Evolutionary conservation across 345 rosid genomes (phyloP).

Genomic region (Geranium rotundifolium): DNA sequence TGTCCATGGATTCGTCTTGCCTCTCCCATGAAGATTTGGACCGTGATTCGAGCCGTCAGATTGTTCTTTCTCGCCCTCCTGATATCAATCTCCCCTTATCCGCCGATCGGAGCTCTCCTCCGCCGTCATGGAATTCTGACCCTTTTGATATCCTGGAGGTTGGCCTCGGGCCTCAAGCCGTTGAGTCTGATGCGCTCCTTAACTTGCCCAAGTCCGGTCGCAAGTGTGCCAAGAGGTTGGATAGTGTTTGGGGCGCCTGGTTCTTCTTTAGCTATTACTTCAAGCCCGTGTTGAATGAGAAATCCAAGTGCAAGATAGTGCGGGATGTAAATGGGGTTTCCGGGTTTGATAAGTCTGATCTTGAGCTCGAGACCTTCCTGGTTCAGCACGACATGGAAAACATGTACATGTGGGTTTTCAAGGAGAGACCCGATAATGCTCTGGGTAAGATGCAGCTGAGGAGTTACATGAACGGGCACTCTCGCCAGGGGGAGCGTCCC

Average conservation of each 20-base stretch:
- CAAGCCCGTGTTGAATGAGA: conserved; percentile 40
- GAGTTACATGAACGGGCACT: conserved; percentile 48
- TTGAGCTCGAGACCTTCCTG: conserved; percentile 36
- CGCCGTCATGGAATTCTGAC: conserved; percentile 26
- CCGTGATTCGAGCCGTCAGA: conserved; percentile 23
- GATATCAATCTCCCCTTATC: conserved; percentile 41
- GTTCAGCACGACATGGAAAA: conserved; percentile 55
- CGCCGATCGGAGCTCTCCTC: conserved; percentile 27
- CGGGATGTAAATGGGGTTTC: conserved; percentile 37
- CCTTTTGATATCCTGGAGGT: conserved; percentile 36
- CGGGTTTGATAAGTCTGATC: conserved; percentile 39
- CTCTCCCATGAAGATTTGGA: conserved; percentile 34
- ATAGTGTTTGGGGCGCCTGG: conserved; percentile 54
- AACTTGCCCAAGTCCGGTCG: conserved; percentile 25
- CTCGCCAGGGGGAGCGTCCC: conserved; percentile 43
- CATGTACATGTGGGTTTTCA: conserved; percentile 49
- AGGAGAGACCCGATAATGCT: conserved; percentile 46
- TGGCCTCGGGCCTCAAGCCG: conserved; percentile 27
- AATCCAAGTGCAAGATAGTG: conserved; percentile 29
- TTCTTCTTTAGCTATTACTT: conserved; percentile 44
- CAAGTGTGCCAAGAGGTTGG: conserved; percentile 33
- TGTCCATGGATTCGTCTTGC: conserved; percentile 39
- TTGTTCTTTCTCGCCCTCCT: conserved; percentile 32
- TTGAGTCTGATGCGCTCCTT: conserved; percentile 22
- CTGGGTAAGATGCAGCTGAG: conserved; percentile 48